Evolutionary conservation across 2,329 filamentous ascomycete species (phyloP).

Genomic region (Stagonosporopsis tanaceti): DNA sequence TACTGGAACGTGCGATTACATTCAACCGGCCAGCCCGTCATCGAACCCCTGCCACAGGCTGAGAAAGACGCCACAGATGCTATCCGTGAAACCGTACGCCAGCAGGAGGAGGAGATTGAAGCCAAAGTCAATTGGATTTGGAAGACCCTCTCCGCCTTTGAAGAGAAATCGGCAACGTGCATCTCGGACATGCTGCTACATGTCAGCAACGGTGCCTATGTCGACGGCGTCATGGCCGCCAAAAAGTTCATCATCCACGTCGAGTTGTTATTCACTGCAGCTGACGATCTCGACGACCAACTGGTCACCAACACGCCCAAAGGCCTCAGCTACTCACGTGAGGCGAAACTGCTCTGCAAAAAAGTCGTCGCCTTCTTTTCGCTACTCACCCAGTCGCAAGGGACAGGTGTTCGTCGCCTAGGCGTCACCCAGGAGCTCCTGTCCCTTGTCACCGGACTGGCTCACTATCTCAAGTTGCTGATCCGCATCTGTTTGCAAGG

Average conservation of each 20-base stretch:
- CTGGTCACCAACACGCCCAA: conserved; percentile 76
- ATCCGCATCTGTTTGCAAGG: conserved; percentile 97
- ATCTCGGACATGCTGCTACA: conserved; percentile 99
- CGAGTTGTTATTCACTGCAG: conserved; percentile 87
- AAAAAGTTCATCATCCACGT: conserved; percentile 97
- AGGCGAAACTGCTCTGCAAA: conserved; percentile 99
- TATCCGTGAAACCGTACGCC: conserved; percentile 77
- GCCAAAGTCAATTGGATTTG: conserved; percentile 98
- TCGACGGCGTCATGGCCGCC: conserved; percentile 92
- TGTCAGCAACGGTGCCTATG: conserved; percentile 95
- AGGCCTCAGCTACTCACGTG: conserved; percentile 87
- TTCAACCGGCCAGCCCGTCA: conserved; percentile 51
- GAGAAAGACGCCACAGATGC: conserved; percentile 69
- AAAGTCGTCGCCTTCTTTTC: conserved; percentile 99
- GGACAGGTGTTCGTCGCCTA: conserved; percentile 85
- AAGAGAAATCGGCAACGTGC: conserved; percentile 96
- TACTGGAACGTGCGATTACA: conserved; percentile 96
- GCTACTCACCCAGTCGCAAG: conserved; percentile 91
- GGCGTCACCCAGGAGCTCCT: conserved; percentile 98
- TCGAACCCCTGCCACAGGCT: conserved; percentile 42
- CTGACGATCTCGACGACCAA: conserved; percentile 81
- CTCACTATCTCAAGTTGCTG: conserved; percentile 95
- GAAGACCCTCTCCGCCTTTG: conserved; percentile 96
- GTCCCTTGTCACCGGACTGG: conserved; percentile 93
- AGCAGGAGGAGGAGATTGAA: conserved; percentile 92